phyloP scores from a whole-genome alignment of 371 early-diverging fungal genomes.

The Apophysomyces trapeziformis region DNA sequence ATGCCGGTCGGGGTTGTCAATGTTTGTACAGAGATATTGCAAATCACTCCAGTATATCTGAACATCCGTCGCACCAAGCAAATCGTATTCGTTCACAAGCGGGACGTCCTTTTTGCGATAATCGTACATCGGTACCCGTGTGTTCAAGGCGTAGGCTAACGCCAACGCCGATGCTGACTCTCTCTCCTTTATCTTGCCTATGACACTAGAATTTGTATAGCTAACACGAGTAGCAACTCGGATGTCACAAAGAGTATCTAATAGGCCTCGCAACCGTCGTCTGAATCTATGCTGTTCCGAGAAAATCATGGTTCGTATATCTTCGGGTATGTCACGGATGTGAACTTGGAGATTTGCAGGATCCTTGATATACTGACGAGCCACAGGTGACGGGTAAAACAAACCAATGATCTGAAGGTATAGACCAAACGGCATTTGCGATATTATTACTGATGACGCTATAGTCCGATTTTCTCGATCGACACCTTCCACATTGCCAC shows the following conservation, averaged over 20 bases:
- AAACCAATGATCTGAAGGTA: slow-evolving; percentile 35
- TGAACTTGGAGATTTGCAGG: slow-evolving; percentile 7
- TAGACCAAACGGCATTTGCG: slow-evolving; percentile 19
- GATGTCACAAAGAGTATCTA: slow-evolving; percentile 13
- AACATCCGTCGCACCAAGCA: slow-evolving; percentile 25
- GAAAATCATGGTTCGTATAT: slow-evolving; percentile 14
- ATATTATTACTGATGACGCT: slow-evolving; percentile 13
- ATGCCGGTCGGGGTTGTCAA: not conserved
- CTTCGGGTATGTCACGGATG: slow-evolving; percentile 18
- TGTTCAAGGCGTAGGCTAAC: slow-evolving; percentile 14
- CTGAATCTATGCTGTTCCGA: slow-evolving; percentile 21
- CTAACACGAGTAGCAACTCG: not conserved
- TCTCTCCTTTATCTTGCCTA: slow-evolving; percentile 1
- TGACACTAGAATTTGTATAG: not conserved
- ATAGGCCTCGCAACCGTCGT: slow-evolving; percentile 15
- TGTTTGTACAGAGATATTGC: slow-evolving; percentile 29
- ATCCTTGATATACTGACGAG: slow-evolving; percentile 20
- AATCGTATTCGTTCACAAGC: slow-evolving; percentile 20
- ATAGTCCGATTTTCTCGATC: slow-evolving; percentile 20
- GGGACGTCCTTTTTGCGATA: slow-evolving; percentile 13
- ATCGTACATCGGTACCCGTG: slow-evolving; percentile 14
- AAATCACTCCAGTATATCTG: slow-evolving; percentile 45
- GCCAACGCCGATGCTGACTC: not conserved
- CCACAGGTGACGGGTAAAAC: not conserved
- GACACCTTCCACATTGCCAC: slow-evolving; percentile 17